phyloP scores from a whole-genome alignment of 2,329 filamentous ascomycete species.

The Botrytis elliptica region DNA sequence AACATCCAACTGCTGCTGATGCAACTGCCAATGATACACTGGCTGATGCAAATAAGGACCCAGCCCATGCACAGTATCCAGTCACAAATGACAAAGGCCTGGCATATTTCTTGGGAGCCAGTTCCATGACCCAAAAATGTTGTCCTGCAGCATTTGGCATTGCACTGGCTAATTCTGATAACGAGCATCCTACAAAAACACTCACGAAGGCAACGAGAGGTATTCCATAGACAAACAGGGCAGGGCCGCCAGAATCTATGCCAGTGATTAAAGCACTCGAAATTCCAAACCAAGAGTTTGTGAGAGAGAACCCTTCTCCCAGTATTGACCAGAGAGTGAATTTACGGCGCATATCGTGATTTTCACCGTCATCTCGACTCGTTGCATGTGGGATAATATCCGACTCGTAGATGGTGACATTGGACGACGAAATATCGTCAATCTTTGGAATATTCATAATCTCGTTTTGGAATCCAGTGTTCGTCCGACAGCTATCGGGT shows the following conservation, averaged over 20 bases:
- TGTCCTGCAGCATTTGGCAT: conserved; percentile 22
- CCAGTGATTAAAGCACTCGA: conserved; percentile 20
- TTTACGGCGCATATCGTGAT: conserved; percentile 18
- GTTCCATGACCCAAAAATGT: conserved; percentile 20
- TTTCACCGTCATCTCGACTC: not conserved
- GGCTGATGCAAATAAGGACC: conserved; percentile 17
- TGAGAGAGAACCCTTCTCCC: conserved; percentile 19
- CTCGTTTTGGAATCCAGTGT: not conserved
- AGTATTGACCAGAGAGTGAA: conserved; percentile 20
- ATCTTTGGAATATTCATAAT: conserved; percentile 14
- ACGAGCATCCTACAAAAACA: conserved; percentile 15
- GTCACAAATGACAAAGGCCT: conserved; percentile 18
- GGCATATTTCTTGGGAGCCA: conserved; percentile 19
- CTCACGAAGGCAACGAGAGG: conserved; percentile 11
- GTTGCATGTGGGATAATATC: not conserved
- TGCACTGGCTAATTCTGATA: conserved; percentile 19
- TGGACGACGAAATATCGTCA: not conserved
- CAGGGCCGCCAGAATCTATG: conserved; percentile 17
- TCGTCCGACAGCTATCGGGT: not conserved
- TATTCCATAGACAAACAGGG: conserved; percentile 20
- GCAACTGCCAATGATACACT: conserved; percentile 18
- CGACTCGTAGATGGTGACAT: not conserved
- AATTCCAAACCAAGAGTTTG: conserved; percentile 21
- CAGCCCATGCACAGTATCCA: conserved; percentile 20
- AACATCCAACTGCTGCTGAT: conserved; percentile 17